Percentiles rank a stretch among this genome's conserved stretches.
phyloP scores from a whole-genome alignment of 805 yeast species.

The Wickerhamomyces tratensis region DNA sequence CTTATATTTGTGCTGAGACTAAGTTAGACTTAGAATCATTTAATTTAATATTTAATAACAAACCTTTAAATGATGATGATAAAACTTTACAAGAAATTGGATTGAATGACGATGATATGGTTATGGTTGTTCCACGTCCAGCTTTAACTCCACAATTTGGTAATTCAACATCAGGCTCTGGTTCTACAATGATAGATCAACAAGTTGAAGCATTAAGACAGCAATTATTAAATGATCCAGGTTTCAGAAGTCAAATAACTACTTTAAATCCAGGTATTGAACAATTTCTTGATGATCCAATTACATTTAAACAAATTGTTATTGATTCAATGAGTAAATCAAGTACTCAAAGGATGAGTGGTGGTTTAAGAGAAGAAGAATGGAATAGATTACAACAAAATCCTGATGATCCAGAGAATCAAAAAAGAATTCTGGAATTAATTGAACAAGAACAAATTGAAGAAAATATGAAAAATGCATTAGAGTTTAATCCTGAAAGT shows the following conservation, averaged over 20 bases:
- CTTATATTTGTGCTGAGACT: conserved; percentile 65
- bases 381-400: conserved; percentile 43
- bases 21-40: conserved; percentile 42
- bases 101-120: conserved; percentile 48
- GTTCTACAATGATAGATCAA: conserved; percentile 9
- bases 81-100: conserved; percentile 36
- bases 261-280: conserved; percentile 38
- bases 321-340: conserved; percentile 25
- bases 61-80: conserved; percentile 22
- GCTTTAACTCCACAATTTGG: not conserved
- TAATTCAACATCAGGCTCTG: not conserved
- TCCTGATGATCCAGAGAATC: conserved; percentile 66
- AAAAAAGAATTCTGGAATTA: conserved; percentile 53
- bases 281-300: conserved; percentile 35
- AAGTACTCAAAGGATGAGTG: conserved; percentile 12
- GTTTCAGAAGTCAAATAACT: conserved; percentile 25
- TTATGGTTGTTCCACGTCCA: conserved; percentile 22
- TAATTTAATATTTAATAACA: conserved; percentile 38
- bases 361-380: conserved; percentile 26
- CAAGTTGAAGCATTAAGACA: conserved; percentile 40
- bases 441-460: conserved; percentile 67
- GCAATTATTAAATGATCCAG: conserved; percentile 34
- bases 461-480: conserved; percentile 70
- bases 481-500: conserved; percentile 84
- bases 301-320: conserved; percentile 31